A percentile compares a stretch with the other conserved stretches of the same genome.
Conservation (phyloP, 257 asterid species). For the Ligustrum vulgare region DNA sequence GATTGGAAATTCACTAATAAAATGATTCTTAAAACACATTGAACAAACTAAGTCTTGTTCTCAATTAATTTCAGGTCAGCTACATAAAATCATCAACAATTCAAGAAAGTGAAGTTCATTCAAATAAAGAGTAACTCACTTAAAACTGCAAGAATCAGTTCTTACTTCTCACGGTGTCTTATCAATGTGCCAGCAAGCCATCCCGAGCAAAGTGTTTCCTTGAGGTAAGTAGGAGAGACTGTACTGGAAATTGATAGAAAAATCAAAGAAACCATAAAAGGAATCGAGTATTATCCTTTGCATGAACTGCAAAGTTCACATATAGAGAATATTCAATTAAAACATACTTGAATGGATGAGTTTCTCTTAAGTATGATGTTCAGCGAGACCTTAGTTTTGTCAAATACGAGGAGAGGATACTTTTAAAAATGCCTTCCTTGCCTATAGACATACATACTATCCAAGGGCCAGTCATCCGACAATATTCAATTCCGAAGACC, state of each 20-base stretch:
- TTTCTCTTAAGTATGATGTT: conserved; percentile 6
- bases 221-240: conserved; percentile 87
- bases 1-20: neutral
- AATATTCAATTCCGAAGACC: neutral
- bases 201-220: conserved; percentile 90
- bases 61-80: neutral
- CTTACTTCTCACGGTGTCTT: conserved; percentile 74
- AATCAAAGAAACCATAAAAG: conserved; percentile 27
- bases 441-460: neutral
- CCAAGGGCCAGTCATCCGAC: neutral
- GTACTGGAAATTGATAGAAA: conserved; percentile 59
- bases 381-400: conserved; percentile 7
- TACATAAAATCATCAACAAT: neutral
- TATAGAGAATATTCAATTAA: conserved; percentile 10
- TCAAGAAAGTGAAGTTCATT: neutral
- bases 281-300: neutral
- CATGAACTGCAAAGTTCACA: neutral
- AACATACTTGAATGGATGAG: neutral
- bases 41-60: neutral
- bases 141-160: conserved; percentile 11
- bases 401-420: conserved; percentile 4
- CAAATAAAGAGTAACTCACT: neutral
- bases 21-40: neutral
- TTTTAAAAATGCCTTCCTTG: conserved; percentile 5
- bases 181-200: conserved; percentile 83